Percentiles rank a stretch among this genome's conserved stretches.
phyloP scores from a whole-genome alignment of 148 eudicot species.

The Camellia japonica region DNA sequence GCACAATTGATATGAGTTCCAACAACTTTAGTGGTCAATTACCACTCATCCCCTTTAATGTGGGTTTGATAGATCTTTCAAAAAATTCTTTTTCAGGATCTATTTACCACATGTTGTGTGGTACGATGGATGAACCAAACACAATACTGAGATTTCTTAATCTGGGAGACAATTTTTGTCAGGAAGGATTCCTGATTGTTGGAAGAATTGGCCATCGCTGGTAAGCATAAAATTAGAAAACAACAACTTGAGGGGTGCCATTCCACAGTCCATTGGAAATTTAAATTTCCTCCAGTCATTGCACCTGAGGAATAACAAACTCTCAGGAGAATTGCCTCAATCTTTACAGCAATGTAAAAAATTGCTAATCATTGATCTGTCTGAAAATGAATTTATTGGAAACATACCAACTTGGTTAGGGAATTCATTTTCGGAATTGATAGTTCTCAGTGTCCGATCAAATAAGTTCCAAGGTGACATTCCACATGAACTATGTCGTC shows the following conservation, averaged over 20 bases:
- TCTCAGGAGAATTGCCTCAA: slow-evolving; percentile 16
- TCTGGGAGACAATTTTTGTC: slow-evolving; percentile 7
- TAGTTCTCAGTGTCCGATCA: not conserved
- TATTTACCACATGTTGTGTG: slow-evolving; percentile 8
- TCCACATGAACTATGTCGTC: slow-evolving; percentile 2
- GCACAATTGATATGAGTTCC: not conserved
- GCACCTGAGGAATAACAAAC: slow-evolving; percentile 1
- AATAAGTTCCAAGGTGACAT: not conserved
- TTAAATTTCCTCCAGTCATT: not conserved
- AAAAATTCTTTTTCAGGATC: slow-evolving; percentile 11
- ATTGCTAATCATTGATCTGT: not conserved
- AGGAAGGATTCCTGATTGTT: not conserved
- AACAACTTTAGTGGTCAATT: not conserved
- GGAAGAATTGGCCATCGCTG: not conserved
- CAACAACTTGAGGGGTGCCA: not conserved
- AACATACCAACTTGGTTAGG: slow-evolving; percentile 8
- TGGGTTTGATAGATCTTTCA: slow-evolving; percentile 1
- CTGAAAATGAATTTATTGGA: slow-evolving; percentile 14
- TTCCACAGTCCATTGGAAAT: not conserved
- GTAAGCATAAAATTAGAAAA: not conserved
- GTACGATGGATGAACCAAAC: not conserved
- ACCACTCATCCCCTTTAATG: not conserved
- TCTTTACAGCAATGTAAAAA: not conserved
- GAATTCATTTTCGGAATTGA: not conserved
- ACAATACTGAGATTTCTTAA: not conserved